These are phyloP conservation scores for Candida labiduridarum DNA, from an alignment of 1,139 yeast genomes.

Conservation along the genomic window DNA sequence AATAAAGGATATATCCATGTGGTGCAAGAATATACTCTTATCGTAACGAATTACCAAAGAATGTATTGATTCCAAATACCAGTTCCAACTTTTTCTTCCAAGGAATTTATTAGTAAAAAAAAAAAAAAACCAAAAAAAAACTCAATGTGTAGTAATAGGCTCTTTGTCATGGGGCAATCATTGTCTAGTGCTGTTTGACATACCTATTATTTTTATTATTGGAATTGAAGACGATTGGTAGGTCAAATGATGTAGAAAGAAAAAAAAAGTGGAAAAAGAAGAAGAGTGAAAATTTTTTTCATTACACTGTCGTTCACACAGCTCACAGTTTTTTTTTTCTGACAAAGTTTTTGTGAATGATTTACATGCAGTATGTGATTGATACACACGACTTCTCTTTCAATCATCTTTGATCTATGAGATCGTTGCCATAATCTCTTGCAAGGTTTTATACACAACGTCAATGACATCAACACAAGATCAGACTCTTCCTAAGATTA, in stretches of 20 bases:
- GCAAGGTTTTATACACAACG: neutral
- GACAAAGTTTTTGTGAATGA: neutral
- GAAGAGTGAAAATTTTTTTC: constrained; percentile 2
- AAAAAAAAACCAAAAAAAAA: constrained; percentile 7
- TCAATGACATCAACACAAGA: neutral
- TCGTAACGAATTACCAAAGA: constrained; percentile 11
- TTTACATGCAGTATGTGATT: neutral
- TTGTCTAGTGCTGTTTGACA: neutral
- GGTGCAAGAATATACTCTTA: constrained; percentile 4
- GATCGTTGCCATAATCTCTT: neutral
- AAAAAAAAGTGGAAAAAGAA: neutral
- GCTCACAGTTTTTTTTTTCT: neutral
- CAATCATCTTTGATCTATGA: neutral
- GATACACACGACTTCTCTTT: neutral
- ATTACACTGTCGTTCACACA: neutral
- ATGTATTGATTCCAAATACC: constrained; percentile 13
- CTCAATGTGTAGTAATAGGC: constrained; percentile 4
- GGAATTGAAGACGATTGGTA: neutral
- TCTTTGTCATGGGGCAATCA: neutral
- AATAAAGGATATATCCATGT: constrained; percentile 1
- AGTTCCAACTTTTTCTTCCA: neutral
- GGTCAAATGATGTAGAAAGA: constrained; percentile 5
- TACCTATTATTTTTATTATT: neutral
- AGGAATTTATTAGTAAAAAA: neutral
- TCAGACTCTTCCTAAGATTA: neutral